A percentile compares a stretch with the other conserved stretches of the same genome.
phyloP scores from a whole-genome alignment of 148 eudicot genomes.

The Vaccinium myrtillus region DNA sequence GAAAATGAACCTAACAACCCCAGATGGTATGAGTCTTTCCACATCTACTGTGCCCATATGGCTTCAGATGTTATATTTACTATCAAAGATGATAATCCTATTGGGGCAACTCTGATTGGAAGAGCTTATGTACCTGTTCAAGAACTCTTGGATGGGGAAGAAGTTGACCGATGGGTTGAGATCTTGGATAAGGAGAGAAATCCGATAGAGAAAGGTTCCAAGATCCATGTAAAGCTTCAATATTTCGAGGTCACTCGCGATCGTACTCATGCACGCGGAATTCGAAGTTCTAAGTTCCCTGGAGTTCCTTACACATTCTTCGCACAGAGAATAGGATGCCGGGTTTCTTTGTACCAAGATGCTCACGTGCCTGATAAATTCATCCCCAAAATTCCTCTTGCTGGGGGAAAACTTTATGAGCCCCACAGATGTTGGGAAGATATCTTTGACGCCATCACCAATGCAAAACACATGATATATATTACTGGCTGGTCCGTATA shows the following conservation, averaged over 20 bases:
- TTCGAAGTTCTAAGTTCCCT: conserved; percentile 54
- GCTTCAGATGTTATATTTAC: conserved; percentile 61
- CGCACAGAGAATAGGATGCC: conserved; percentile 63
- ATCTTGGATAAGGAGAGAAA: conserved; percentile 59
- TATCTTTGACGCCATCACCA: conserved; percentile 63
- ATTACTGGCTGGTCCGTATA: conserved; percentile 88
- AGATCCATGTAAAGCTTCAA: conserved; percentile 64
- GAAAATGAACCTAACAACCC: conserved; percentile 64
- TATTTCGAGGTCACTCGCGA: conserved; percentile 57
- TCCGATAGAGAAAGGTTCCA: conserved; percentile 53
- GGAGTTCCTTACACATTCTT: conserved; percentile 79
- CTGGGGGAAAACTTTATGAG: conserved; percentile 64
- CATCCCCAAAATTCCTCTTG: conserved; percentile 66
- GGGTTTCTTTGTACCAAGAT: conserved; percentile 69
- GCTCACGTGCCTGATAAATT: conserved; percentile 73
- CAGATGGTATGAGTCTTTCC: conserved; percentile 77
- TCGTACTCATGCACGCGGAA: conserved; percentile 55
- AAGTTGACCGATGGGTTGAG: conserved; percentile 65
- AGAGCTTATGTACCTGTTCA: conserved; percentile 67
- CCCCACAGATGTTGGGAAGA: conserved; percentile 89
- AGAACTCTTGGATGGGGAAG: conserved; percentile 56
- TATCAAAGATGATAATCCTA: conserved; percentile 71
- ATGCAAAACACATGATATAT: conserved; percentile 74
- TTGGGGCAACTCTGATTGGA: conserved; percentile 76
- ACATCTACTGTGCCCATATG: conserved; percentile 66